Evolutionary conservation across 768 basidiomycete species (phyloP).

Genomic region (Piloderma croceum): DNA sequence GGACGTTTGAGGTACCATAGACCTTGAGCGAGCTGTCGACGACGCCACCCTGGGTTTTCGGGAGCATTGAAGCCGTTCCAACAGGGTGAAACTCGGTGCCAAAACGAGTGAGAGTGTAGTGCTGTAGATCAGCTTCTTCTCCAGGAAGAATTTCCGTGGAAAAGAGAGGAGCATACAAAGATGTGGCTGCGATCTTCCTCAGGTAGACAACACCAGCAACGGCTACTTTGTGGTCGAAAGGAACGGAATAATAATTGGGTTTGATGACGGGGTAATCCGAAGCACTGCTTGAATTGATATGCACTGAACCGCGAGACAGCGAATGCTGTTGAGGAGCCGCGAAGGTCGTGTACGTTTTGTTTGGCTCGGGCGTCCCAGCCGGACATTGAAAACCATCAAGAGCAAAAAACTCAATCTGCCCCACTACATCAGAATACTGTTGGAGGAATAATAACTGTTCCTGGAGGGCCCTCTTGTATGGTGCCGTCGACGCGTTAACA

Average conservation of each 20-base stretch:
- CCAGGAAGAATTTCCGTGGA: slow-evolving; percentile 25
- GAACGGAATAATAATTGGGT: slow-evolving; percentile 33
- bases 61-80: slow-evolving; percentile 37
- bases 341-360: slow-evolving; percentile 32
- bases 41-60: slow-evolving; percentile 32
- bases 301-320: slow-evolving; percentile 41
- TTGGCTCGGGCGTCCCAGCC: slow-evolving; percentile 23
- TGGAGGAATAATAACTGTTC: too few species aligned
- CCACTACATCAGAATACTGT: too few species aligned
- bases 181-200: slow-evolving; percentile 1
- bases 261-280: slow-evolving; percentile 40
- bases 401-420: too few species aligned
- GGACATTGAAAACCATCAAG: too few species aligned
- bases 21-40: slow-evolving; percentile 32
- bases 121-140: slow-evolving; percentile 19
- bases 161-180: neutral
- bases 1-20: slow-evolving; percentile 12
- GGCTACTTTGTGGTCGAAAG: slow-evolving; percentile 17
- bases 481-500: too few species aligned
- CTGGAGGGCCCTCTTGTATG: too few species aligned
- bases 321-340: slow-evolving; percentile 36
- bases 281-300: slow-evolving; percentile 36
- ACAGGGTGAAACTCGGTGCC: slow-evolving; percentile 16
- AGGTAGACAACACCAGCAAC: slow-evolving; percentile 10
- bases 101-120: slow-evolving; percentile 8